Evolutionary conservation across 768 basidiomycete species (phyloP), one percentile per base, ranked within the genome.

Genomic region (Butyriboletus loyo): DNA sequence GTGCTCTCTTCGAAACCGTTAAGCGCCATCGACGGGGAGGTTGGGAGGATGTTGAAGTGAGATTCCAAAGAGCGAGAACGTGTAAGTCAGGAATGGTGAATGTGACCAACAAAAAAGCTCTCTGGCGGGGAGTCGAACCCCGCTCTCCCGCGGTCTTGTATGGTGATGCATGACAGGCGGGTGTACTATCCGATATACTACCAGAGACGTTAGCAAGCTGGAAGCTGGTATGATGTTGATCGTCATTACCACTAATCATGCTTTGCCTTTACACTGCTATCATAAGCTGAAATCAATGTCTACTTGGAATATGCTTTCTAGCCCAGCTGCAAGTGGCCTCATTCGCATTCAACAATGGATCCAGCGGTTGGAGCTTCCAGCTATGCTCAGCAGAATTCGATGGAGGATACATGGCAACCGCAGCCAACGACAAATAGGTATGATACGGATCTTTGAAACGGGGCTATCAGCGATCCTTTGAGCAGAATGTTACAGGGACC

Each of bases 401-500:
- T n/a, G 80, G 78, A 30, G 81, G 74, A 67, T 80, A 82, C 63
- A 95, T 77, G 2, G 91, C 77, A 19, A 95, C 62, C 0, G 90
- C 86, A 0, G 96, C 94, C 32, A 97, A 72, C 2, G 91, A 84
- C 28, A 98, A 75, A 67, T 98, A 98, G 0, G 95, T 97, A 62
- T 99, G 96, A 64, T 92, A 96, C 0, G 96, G 93, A 73, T 99
- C 96, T 88, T 88, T 62, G 22, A 30, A 54, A 54, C 38, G 27
- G n/a, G 38, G n/a, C n/a, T 14, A 57, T 63, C 47, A 68, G 50
- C 24, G 8, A 39, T 13, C 5, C 34, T 37, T 34, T 17, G 6
- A 27, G 36, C 38, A 36, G 7, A 43, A 25, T 14, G 8, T 35
- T 17, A 32, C 13, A 24, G 36, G 40, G 15, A 32, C 19, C 11